Conservation (phyloP, 2,329 filamentous ascomycete genomes). For the Ascochyta clinopodiicola region DNA sequence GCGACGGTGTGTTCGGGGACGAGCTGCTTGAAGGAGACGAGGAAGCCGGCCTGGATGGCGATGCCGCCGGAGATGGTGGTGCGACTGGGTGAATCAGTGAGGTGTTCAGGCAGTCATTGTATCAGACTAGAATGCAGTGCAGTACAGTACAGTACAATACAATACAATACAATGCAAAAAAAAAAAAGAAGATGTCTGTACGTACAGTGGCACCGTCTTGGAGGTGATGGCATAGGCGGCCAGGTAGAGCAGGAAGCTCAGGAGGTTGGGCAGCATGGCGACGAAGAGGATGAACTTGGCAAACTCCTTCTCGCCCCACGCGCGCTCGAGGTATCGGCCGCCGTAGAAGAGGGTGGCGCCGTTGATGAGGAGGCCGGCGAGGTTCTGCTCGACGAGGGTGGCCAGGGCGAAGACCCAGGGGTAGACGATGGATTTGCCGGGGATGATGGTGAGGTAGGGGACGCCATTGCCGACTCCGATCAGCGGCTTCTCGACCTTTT, state of each 20-base stretch:
- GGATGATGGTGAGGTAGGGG: slow-evolving; percentile 87
- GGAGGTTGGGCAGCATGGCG: slow-evolving; percentile 78
- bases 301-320: slow-evolving; percentile 92
- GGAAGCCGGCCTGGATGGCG: slow-evolving; percentile 88
- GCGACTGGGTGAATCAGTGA: slow-evolving; percentile 56
- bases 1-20: slow-evolving; percentile 97
- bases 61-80: slow-evolving; percentile 89
- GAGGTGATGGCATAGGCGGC: slow-evolving; percentile 74
- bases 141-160: too few relatives aligned
- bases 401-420: slow-evolving; percentile 92
- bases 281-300: slow-evolving; percentile 85
- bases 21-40: slow-evolving; percentile 96
- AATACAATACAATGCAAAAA: too few relatives aligned
- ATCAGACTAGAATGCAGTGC: too few relatives aligned
- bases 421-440: slow-evolving; percentile 81
- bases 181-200: slow-evolving; percentile 18
- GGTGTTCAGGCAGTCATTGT: background rate
- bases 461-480: slow-evolving; percentile 67
- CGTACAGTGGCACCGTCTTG: slow-evolving; percentile 73
- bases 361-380: slow-evolving; percentile 82
- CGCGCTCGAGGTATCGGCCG: slow-evolving; percentile 91
- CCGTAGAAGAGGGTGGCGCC: slow-evolving; percentile 85
- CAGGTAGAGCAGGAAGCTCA: slow-evolving; percentile 76
- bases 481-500: slow-evolving; percentile 54
- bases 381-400: slow-evolving; percentile 89